Evolutionary conservation across 176 grass and related monocot species (phyloP).

Genomic region (Aegilops umbellulata): DNA sequence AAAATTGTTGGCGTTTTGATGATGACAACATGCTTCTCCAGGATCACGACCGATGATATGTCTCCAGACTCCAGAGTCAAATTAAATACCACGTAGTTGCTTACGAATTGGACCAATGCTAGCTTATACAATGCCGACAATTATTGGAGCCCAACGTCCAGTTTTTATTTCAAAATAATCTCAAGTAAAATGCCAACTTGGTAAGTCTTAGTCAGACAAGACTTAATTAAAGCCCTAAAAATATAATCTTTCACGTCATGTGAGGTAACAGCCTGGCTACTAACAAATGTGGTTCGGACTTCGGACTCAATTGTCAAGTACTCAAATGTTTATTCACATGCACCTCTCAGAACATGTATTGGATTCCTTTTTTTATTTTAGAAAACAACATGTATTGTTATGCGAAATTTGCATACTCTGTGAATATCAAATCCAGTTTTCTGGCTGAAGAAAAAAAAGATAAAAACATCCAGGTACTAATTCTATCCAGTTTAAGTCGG

Average conservation of each 20-base stretch:
- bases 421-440: too few species aligned
- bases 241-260: not conserved
- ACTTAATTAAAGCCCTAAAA: not conserved
- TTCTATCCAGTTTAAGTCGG: too few species aligned
- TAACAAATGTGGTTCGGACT: not conserved
- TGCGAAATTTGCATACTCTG: too few species aligned
- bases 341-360: not conserved
- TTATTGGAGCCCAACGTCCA: not conserved
- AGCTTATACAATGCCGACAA: not conserved
- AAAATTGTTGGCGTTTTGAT: not conserved
- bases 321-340: not conserved
- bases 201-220: not conserved
- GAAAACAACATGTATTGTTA: not conserved
- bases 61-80: not conserved
- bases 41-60: not conserved
- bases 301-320: not conserved
- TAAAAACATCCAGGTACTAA: too few species aligned
- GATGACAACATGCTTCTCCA: constrained; percentile 5
- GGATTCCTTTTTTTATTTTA: too few species aligned
- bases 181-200: not conserved
- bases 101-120: not conserved
- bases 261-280: not conserved
- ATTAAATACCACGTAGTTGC: not conserved
- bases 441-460: too few species aligned
- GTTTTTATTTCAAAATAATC: not conserved